Evolutionary conservation across 148 eudicot species (phyloP).

Genomic region (Cornus controversa): DNA sequence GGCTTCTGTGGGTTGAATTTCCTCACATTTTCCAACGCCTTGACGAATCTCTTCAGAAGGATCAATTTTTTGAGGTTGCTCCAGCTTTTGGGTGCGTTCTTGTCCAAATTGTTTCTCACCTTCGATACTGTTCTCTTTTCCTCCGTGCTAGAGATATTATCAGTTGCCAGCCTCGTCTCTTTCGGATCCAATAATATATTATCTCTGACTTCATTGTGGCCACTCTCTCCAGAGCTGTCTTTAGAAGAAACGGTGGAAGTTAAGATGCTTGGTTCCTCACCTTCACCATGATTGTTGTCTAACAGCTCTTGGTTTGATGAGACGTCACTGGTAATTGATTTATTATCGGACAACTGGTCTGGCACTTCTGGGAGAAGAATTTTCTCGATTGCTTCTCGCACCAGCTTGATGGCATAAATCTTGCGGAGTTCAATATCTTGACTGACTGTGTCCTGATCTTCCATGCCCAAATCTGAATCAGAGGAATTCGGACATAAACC

Average conservation of each 20-base stretch:
- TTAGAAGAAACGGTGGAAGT: conserved; percentile 18
- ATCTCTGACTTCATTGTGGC: conserved; percentile 9
- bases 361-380: conserved; percentile 74
- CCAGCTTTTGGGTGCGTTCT: conserved; percentile 49
- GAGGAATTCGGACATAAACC: conserved; percentile 8
- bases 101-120: conserved; percentile 29
- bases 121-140: conserved; percentile 25
- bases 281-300: conserved; percentile 24
- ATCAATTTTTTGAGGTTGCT: conserved; percentile 70
- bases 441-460: conserved; percentile 25
- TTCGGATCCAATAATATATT: conserved; percentile 25
- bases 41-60: conserved; percentile 61
- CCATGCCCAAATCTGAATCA: conserved; percentile 18
- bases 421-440: conserved; percentile 57
- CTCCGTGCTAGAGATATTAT: conserved; percentile 11
- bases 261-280: conserved; percentile 14
- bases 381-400: conserved; percentile 74
- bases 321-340: conserved; percentile 36
- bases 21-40: conserved; percentile 69
- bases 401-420: conserved; percentile 72
- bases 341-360: conserved; percentile 46
- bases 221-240: conserved; percentile 19
- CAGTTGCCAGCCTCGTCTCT: conserved; percentile 9
- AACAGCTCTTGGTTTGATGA: conserved; percentile 19
- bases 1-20: conserved; percentile 52